phyloP scores from a whole-genome alignment of 345 rosid species.

The Cardamine occulta region DNA sequence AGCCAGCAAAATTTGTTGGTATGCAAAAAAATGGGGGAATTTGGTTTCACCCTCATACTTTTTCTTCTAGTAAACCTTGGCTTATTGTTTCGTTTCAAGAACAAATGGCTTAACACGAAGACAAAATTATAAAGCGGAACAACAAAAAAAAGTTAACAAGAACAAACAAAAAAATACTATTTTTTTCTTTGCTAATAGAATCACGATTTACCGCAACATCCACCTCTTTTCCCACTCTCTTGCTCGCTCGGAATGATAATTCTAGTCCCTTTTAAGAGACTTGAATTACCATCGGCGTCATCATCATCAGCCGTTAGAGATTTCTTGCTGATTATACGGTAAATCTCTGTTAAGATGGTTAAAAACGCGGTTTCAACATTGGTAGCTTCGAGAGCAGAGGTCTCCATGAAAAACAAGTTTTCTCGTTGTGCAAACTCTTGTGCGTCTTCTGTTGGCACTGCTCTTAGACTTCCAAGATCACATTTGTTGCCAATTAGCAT shows the following conservation, averaged over 20 bases:
- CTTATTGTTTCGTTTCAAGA: conserved; percentile 39
- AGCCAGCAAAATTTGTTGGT: background rate
- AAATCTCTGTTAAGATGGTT: conserved; percentile 71
- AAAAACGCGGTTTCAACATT: conserved; percentile 80
- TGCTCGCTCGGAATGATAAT: conserved; percentile 68
- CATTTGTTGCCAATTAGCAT: conserved; percentile 86
- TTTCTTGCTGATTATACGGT: conserved; percentile 76
- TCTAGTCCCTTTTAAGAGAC: conserved; percentile 72
- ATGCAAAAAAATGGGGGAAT: background rate
- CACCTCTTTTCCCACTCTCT: conserved; percentile 50
- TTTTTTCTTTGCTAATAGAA: background rate
- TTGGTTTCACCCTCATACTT: conserved; percentile 3
- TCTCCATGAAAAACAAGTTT: conserved; percentile 85
- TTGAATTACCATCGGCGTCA: conserved; percentile 46
- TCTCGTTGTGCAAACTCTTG: conserved; percentile 89
- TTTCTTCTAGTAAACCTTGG: conserved; percentile 29
- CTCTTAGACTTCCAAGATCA: conserved; percentile 73
- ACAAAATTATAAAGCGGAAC: conserved; percentile 4
- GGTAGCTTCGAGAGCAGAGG: conserved; percentile 82
- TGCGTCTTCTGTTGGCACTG: conserved; percentile 80
- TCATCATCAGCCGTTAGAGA: conserved; percentile 60
- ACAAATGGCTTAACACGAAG: conserved; percentile 31
- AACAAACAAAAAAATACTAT: conserved; percentile 10
- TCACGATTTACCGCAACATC: conserved; percentile 57
- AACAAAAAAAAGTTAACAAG: background rate